phyloP scores from a whole-genome alignment of 495 filamentous ascomycete species.

The Geopyxis carbonaria region DNA sequence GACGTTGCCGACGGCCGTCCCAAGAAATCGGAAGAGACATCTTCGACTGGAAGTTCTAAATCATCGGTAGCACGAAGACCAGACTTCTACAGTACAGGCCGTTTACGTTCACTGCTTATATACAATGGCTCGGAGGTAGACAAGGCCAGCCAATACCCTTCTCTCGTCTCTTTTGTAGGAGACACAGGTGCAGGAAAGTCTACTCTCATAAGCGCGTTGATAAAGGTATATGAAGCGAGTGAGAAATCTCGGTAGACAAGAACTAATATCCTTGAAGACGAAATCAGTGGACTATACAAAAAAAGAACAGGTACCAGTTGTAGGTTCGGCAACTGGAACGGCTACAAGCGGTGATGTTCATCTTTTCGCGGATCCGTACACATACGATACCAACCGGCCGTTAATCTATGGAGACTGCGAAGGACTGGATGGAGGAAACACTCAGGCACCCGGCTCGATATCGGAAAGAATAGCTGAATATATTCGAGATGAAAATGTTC shows the following conservation, averaged over 20 bases:
- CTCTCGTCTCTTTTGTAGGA: constrained; percentile 19
- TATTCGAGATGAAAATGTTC: constrained; percentile 9
- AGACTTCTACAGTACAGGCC: not conserved
- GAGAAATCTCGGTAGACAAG: too few relatives aligned
- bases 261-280: too few relatives aligned
- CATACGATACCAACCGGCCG: constrained; percentile 22
- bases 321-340: constrained; percentile 26
- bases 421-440: constrained; percentile 12
- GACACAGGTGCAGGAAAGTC: constrained; percentile 21
- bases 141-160: constrained; percentile 18
- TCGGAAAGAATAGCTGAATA: not conserved
- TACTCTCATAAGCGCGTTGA: constrained; percentile 19
- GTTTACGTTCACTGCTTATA: not conserved
- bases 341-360: constrained; percentile 47
- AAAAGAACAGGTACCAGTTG: constrained; percentile 14
- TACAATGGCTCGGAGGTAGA: not conserved
- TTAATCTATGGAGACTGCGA: constrained; percentile 18
- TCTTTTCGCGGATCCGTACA: constrained; percentile 40
- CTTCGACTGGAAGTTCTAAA: too few relatives aligned
- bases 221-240: constrained; percentile 12
- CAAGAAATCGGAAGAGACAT: too few relatives aligned
- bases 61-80: too few relatives aligned
- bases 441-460: constrained; percentile 25
- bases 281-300: too few relatives aligned
- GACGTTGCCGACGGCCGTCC: too few relatives aligned